Base-by-base conservation (phyloP, 176 grass and related monocot species). In the Typha latifolia region DNA sequence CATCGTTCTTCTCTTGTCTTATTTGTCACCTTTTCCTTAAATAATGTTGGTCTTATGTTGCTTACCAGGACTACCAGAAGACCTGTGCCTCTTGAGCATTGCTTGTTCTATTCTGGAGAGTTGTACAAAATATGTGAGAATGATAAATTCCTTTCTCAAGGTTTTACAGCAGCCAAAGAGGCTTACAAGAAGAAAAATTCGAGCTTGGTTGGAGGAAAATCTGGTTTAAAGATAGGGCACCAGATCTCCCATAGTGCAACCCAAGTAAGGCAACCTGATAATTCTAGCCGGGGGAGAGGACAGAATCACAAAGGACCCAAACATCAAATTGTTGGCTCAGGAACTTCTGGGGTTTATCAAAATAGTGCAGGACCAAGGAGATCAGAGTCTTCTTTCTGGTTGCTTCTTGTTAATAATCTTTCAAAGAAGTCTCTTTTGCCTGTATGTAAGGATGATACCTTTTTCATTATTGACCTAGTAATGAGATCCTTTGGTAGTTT, bases 61-160 rank as follows among this genome's bases (percentile, higher is more conserved):
- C 65, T 84, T 47, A 69, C 29, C 87, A 96, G 91, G 82, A 96
- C 88, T 27, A 86, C 66, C 67, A 89, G 86, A 80, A 82, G 93
- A 76, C 93, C 93, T 61, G 85, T 96, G 74, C 93, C 93, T 5
- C 82, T 91, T 72, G 93, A 96, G 66, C 93, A 96, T 65, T 96
- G 93, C 57, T 82, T 96, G 72, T 96, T 96, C 85, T 96, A 91
- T 68, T 82, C 85, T 66, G 93, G 85, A 71, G 88, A 89, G 56
- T 29, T 89, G 69, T 91, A 80, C 77, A 84, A 85, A 81, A 74
- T 96, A 81, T 96, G 93, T 63, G 82, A 96, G 75, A 86, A 72
- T 22, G 93, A 91, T 50, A 49, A 21, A 14, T 96, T 96, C 80
- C 75, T 96, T 77, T 72, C 82, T 61, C 88, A 86, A 84, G 93